Percentiles rank a stretch among this genome's conserved stretches.
These are phyloP conservation scores for Pythium brassicae DNA, from an alignment of 352 stramenopile genomes.

Conservation along the genomic window DNA sequence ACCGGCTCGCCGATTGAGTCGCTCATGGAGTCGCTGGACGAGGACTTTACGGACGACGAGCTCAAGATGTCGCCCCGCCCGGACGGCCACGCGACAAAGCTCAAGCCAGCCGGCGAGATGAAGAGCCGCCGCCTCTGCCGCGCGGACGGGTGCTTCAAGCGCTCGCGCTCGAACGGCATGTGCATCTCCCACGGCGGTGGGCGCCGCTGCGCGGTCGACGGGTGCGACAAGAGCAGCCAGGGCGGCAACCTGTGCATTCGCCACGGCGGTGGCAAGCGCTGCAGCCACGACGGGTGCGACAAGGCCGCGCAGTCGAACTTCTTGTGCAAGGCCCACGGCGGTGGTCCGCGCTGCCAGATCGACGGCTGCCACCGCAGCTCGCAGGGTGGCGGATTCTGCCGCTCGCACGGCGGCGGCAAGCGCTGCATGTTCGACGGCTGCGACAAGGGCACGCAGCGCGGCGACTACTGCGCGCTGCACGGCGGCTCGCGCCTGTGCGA, in stretches of 20 bases:
- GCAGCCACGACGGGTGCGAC: conserved; percentile 68
- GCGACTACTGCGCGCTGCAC: conserved; percentile 83
- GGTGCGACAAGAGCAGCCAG: conserved; percentile 80
- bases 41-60: conserved; percentile 68
- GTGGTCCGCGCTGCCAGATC: conserved; percentile 74
- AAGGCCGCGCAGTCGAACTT: conserved; percentile 83
- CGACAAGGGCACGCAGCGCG: conserved; percentile 84
- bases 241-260: conserved; percentile 83
- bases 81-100: conserved; percentile 22
- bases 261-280: conserved; percentile 81
- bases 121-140: conserved; percentile 73
- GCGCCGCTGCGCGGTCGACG: conserved; percentile 67
- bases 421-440: conserved; percentile 81
- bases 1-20: conserved; percentile 57
- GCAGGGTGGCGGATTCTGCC: conserved; percentile 78
- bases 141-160: conserved; percentile 79
- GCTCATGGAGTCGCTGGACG: conserved; percentile 69
- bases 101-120: conserved; percentile 26
- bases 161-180: conserved; percentile 78
- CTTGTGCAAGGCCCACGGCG: conserved; percentile 84
- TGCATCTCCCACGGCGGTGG: conserved; percentile 85
- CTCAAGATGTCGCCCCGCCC: conserved; percentile 46
- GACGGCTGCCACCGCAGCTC: conserved; percentile 62
- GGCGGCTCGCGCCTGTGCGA: conserved; percentile 82
- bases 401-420: conserved; percentile 84